Evolutionary conservation across 2,329 filamentous ascomycete genomes (phyloP).

Genomic region (Phialophora macrospora): DNA sequence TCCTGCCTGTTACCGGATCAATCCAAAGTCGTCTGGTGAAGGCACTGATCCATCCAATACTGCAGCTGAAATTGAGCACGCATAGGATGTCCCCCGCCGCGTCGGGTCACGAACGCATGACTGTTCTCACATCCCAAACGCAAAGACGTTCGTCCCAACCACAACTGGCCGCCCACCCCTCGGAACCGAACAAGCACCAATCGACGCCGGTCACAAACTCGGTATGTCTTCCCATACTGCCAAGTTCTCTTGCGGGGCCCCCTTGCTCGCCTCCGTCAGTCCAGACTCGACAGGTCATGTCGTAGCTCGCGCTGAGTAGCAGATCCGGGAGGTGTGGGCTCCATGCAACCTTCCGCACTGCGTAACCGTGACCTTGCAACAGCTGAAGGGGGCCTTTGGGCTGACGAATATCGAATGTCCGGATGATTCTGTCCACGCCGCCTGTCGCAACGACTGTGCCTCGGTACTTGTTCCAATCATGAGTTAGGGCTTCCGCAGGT

Average conservation of each 20-base stretch:
- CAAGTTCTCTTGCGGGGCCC: conserved; percentile 64
- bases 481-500: conserved; percentile 85
- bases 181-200: conserved; percentile 95
- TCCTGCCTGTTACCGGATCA: not conserved
- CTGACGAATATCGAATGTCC: conserved; percentile 87
- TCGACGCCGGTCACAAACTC: conserved; percentile 97
- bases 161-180: conserved; percentile 92
- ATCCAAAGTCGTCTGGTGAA: not conserved
- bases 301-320: conserved; percentile 87
- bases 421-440: conserved; percentile 83
- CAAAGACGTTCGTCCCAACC: conserved; percentile 93
- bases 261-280: conserved; percentile 69
- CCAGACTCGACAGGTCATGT: conserved; percentile 97
- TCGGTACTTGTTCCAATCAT: conserved; percentile 99
- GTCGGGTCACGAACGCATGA: conserved; percentile 53
- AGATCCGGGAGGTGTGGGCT: conserved; percentile 91
- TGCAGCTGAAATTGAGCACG: conserved; percentile 4
- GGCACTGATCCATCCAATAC: conserved; percentile 10
- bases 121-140: conserved; percentile 83
- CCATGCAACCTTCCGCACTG: conserved; percentile 84
- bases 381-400: conserved; percentile 74
- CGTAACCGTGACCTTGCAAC: conserved; percentile 87
- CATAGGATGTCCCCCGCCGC: not conserved
- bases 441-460: conserved; percentile 82
- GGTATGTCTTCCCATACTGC: conserved; percentile 88